Conservation (phyloP, 129 eudicot species). For the Helichrysum umbraculigerum region DNA sequence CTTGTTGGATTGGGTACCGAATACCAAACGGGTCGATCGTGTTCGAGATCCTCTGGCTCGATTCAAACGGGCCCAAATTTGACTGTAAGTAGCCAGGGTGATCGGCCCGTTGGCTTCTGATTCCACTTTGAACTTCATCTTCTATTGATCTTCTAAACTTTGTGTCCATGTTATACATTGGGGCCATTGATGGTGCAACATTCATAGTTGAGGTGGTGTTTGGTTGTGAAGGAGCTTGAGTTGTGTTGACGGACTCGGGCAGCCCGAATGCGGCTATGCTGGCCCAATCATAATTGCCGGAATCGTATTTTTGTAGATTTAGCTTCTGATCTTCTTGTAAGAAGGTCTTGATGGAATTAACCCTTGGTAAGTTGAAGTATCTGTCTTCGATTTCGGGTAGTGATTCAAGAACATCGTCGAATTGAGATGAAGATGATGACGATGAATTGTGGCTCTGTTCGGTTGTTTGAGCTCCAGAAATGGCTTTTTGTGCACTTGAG, state of each 20-base stretch:
- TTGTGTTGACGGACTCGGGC: slow-evolving; percentile 45
- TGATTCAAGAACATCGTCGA: slow-evolving; percentile 75
- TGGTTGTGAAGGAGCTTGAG: slow-evolving; percentile 30
- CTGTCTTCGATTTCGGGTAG: slow-evolving; percentile 62
- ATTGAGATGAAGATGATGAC: slow-evolving; percentile 70
- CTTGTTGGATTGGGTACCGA: slow-evolving; percentile 53
- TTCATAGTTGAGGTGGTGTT: slow-evolving; percentile 25
- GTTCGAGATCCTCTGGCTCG: slow-evolving; percentile 24
- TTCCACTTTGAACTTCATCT: slow-evolving; percentile 85
- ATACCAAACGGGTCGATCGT: slow-evolving; percentile 62
- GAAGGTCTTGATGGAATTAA: slow-evolving; percentile 47
- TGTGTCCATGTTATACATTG: slow-evolving; percentile 36
- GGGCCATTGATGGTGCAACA: slow-evolving; percentile 46
- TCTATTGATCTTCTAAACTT: slow-evolving; percentile 40
- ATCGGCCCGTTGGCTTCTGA: slow-evolving; percentile 40
- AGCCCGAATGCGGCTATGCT: slow-evolving; percentile 61
- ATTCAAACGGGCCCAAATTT: slow-evolving; percentile 30
- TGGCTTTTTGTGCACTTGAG: slow-evolving; percentile 62
- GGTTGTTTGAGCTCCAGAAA: slow-evolving; percentile 34
- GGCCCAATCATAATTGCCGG: slow-evolving; percentile 85
- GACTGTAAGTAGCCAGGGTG: slow-evolving; percentile 46
- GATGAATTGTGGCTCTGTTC: slow-evolving; percentile 79
- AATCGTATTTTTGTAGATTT: slow-evolving; percentile 53
- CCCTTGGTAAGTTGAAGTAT: slow-evolving; percentile 51
- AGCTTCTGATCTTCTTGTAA: slow-evolving; percentile 52